These are phyloP conservation scores for Hypoxylon lenormandii DNA, from an alignment of 495 filamentous ascomycete genomes.

Conservation along the genomic window DNA sequence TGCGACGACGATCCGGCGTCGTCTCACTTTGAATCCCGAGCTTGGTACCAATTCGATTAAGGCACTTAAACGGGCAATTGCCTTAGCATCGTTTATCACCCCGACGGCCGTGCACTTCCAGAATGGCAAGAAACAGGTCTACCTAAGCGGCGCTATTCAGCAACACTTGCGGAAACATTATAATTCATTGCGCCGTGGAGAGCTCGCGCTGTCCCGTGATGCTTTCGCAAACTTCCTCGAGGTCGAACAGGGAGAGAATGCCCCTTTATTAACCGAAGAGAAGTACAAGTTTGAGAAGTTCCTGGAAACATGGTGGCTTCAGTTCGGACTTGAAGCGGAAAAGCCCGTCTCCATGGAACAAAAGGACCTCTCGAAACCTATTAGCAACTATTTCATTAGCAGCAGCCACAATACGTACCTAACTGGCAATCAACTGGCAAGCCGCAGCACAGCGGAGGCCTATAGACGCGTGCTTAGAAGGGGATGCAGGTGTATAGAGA, in stretches of 20 bases:
- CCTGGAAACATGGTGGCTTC: conserved; percentile 55
- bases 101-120: conserved; percentile 47
- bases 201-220: conserved; percentile 48
- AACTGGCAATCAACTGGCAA: conserved; percentile 85
- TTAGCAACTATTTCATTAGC: conserved; percentile 91
- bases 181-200: conserved; percentile 45
- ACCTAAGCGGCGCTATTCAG: conserved; percentile 51
- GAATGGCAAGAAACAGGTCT: conserved; percentile 39
- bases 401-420: conserved; percentile 96
- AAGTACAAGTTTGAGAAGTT: conserved; percentile 58
- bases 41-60: conserved; percentile 49
- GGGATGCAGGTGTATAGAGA: conserved; percentile 91
- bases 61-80: conserved; percentile 49
- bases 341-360: conserved; percentile 40
- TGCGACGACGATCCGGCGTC: conserved; percentile 32
- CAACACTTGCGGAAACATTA: conserved; percentile 54
- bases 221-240: conserved; percentile 56
- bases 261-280: conserved; percentile 43
- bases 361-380: conserved; percentile 63
- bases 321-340: conserved; percentile 53
- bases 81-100: conserved; percentile 42
- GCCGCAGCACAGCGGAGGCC: conserved; percentile 79
- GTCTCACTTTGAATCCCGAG: conserved; percentile 43
- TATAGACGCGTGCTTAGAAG: conserved; percentile 77
- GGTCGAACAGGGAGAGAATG: conserved; percentile 53